Percentiles rank a stretch among this genome's conserved stretches.
These are phyloP conservation scores for Sambucus nigra DNA, from an alignment of 129 eudicot species.

Conservation along the genomic window DNA sequence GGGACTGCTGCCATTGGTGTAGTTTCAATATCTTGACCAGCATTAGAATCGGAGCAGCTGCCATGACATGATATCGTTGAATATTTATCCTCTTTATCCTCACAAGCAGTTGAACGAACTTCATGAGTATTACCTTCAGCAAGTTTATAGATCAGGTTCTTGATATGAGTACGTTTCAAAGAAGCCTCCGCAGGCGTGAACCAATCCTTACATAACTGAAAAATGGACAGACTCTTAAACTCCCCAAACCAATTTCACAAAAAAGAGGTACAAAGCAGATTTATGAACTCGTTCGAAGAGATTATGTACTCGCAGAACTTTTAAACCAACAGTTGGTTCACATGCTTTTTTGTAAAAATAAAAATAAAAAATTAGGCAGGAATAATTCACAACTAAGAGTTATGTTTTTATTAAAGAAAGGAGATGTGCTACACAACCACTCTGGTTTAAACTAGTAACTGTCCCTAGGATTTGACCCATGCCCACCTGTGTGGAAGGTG, in stretches of 20 bases:
- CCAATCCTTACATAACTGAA: slow-evolving; percentile 54
- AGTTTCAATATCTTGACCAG: slow-evolving; percentile 1
- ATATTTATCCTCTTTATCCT: no score
- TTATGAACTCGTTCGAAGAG: no score
- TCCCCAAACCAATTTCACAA: not conserved
- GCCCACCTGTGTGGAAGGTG: no score
- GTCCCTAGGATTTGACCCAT: no score
- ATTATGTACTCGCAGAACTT: no score
- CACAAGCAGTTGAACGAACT: slow-evolving; percentile 10
- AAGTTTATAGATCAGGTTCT: slow-evolving; percentile 37
- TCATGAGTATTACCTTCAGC: slow-evolving; percentile 12
- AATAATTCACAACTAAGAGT: no score
- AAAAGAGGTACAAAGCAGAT: not conserved
- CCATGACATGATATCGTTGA: slow-evolving; percentile 15
- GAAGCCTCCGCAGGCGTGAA: slow-evolving; percentile 63
- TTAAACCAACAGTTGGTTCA: no score
- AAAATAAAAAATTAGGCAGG: no score
- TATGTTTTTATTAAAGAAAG: no score
- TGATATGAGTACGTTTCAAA: slow-evolving; percentile 50
- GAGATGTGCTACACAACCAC: no score
- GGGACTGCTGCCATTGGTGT: slow-evolving; percentile 18
- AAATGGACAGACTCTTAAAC: slow-evolving; percentile 10
- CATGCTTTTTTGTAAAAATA: no score
- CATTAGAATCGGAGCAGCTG: slow-evolving; percentile 2
- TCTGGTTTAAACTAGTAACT: no score